Percentiles rank a stretch among this genome's conserved stretches.
phyloP scores from a whole-genome alignment of 2,329 filamentous ascomycete species.

The Claviceps purpurea region DNA sequence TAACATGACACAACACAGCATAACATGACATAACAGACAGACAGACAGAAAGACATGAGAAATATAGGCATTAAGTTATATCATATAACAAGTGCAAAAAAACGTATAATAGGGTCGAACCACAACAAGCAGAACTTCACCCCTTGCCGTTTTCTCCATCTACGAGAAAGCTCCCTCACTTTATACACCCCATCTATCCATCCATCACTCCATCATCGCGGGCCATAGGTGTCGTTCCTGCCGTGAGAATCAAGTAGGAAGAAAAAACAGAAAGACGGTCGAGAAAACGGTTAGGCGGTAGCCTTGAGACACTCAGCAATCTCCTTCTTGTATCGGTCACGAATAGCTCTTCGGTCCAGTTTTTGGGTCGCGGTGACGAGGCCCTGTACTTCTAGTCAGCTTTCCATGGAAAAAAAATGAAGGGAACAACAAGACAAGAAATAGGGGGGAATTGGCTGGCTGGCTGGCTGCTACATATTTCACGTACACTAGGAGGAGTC shows the following conservation, averaged over 20 bases:
- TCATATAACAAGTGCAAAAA: too few relatives aligned
- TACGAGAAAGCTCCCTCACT: neutral
- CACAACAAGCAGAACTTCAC: neutral
- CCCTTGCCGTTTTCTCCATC: neutral
- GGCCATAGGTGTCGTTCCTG: neutral
- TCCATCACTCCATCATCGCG: neutral
- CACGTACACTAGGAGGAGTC: slow-evolving; percentile 70
- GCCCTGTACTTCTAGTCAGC: slow-evolving; percentile 25
- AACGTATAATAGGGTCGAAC: neutral
- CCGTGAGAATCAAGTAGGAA: neutral
- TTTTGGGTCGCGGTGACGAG: slow-evolving; percentile 50
- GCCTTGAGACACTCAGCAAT: slow-evolving; percentile 30
- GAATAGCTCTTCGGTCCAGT: slow-evolving; percentile 40
- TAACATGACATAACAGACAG: too few relatives aligned
- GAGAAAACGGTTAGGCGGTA: neutral
- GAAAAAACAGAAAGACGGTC: neutral
- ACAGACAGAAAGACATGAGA: too few relatives aligned
- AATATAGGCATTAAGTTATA: too few relatives aligned
- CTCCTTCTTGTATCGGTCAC: slow-evolving; percentile 36
- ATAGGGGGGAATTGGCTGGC: neutral
- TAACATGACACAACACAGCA: too few relatives aligned
- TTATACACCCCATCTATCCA: neutral
- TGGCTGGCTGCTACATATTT: neutral
- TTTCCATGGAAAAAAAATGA: neutral
- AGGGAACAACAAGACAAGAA: too few relatives aligned